Evolutionary conservation across 169 alveolate species (phyloP).

Genomic region (Eimeria acervulina): DNA sequence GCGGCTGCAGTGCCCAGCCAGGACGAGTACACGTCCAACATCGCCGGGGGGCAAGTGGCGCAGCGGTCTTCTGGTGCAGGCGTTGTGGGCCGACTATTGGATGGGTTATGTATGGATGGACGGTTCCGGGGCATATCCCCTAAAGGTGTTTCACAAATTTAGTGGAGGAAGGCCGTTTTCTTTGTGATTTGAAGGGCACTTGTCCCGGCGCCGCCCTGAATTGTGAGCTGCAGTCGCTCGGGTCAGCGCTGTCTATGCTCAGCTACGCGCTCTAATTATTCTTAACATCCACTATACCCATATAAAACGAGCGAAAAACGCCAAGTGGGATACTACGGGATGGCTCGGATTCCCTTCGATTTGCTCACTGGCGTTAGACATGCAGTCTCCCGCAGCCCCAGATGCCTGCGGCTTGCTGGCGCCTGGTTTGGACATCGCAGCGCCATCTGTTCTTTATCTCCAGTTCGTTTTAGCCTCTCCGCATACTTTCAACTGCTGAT

Average conservation of each 20-base stretch:
- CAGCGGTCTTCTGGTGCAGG: no score
- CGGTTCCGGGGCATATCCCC: neutral
- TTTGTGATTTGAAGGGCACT: neutral
- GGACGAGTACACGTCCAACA: neutral
- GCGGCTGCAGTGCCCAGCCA: neutral
- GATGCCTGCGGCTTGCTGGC: neutral
- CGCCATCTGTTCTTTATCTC: neutral
- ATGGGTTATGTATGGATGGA: neutral
- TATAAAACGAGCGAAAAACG: neutral
- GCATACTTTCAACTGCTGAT: neutral
- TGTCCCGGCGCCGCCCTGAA: neutral
- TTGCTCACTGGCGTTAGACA: neutral
- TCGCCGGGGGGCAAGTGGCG: no score
- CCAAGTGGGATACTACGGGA: neutral
- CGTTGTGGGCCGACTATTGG: neutral
- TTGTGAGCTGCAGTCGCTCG: neutral
- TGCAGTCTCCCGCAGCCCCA: slow-evolving; percentile 1
- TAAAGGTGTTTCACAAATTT: neutral
- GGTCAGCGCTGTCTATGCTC: no score
- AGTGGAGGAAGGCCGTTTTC: neutral
- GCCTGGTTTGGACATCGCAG: neutral
- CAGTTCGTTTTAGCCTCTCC: neutral
- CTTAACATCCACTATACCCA: neutral
- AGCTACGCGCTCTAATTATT: no score
- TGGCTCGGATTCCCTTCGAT: neutral